phyloP scores from a whole-genome alignment of 306 rosid genomes.

The Dalbergia oliveri region DNA sequence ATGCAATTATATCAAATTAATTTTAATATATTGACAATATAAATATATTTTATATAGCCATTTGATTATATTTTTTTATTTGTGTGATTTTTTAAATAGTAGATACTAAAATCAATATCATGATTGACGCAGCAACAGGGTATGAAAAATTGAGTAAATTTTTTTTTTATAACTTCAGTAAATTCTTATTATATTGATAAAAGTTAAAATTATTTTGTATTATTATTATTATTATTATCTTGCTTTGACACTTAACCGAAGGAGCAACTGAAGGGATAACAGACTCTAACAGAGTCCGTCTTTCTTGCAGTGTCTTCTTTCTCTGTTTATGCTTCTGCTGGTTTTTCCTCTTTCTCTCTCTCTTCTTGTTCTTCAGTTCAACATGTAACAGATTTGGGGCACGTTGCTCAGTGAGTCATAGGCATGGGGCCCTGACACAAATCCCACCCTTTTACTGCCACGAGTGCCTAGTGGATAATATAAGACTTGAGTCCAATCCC shows the following conservation, averaged over 20 bases:
- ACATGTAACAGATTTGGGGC: conserved; percentile 49
- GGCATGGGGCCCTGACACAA: conserved; percentile 39
- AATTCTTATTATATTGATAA: too few relatives aligned
- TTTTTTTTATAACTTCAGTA: too few relatives aligned
- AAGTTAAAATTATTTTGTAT: too few relatives aligned
- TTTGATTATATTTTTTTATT: too few relatives aligned
- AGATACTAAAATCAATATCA: too few relatives aligned
- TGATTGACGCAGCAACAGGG: too few relatives aligned
- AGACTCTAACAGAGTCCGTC: not conserved
- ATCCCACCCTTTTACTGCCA: conserved; percentile 51
- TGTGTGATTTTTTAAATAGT: too few relatives aligned
- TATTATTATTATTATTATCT: too few relatives aligned
- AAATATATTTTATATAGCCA: too few relatives aligned
- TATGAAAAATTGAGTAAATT: too few relatives aligned
- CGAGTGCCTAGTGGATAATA: not conserved
- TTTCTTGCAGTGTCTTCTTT: not conserved
- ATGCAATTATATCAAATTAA: too few relatives aligned
- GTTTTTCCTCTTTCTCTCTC: not conserved
- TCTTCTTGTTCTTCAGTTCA: conserved; percentile 1
- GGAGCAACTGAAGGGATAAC: not conserved
- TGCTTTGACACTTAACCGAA: not conserved
- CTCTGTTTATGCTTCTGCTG: not conserved
- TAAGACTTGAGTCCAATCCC: not conserved
- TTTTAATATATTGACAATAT: too few relatives aligned
- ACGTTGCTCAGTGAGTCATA: conserved; percentile 47